These are phyloP conservation scores for Bocquillonia castaneifolia DNA, from an alignment of 441 rosid species.

Conservation along the genomic window DNA sequence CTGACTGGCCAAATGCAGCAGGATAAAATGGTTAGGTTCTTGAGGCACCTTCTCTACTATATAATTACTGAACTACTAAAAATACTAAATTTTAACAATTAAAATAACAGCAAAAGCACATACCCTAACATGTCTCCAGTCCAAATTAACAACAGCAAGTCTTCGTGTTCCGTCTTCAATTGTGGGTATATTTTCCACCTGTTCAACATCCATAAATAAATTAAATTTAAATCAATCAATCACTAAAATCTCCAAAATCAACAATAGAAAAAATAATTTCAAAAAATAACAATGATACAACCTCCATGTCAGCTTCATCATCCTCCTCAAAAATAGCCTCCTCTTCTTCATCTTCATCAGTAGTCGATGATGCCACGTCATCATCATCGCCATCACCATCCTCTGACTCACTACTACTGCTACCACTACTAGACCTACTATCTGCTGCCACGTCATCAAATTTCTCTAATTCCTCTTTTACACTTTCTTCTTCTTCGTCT, in stretches of 20 bases:
- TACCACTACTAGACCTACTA: background rate
- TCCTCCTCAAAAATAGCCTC: constrained; percentile 44
- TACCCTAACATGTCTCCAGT: constrained; percentile 91
- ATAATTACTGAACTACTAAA: background rate
- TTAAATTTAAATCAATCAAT: constrained; percentile 2
- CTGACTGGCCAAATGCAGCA: no score
- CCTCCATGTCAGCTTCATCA: constrained; percentile 35
- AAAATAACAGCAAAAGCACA: constrained; percentile 10
- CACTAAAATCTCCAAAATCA: background rate
- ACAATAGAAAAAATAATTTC: background rate
- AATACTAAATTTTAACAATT: background rate
- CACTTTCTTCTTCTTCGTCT: constrained; percentile 17
- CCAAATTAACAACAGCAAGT: constrained; percentile 80
- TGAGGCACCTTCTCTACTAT: no score
- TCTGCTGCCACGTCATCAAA: background rate
- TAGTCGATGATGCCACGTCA: constrained; percentile 19
- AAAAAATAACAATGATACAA: constrained; percentile 4
- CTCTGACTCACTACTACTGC: constrained; percentile 1
- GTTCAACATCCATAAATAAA: constrained; percentile 11
- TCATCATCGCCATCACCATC: constrained; percentile 29
- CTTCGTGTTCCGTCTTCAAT: constrained; percentile 75
- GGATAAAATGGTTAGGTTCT: no score
- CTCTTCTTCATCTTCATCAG: constrained; percentile 53
- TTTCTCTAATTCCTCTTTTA: constrained; percentile 22
- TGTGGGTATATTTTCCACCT: constrained; percentile 62